These are phyloP conservation scores for Hypoxylon sp. DNA, from an alignment of 2,329 filamentous ascomycete genomes.

Conservation along the genomic window DNA sequence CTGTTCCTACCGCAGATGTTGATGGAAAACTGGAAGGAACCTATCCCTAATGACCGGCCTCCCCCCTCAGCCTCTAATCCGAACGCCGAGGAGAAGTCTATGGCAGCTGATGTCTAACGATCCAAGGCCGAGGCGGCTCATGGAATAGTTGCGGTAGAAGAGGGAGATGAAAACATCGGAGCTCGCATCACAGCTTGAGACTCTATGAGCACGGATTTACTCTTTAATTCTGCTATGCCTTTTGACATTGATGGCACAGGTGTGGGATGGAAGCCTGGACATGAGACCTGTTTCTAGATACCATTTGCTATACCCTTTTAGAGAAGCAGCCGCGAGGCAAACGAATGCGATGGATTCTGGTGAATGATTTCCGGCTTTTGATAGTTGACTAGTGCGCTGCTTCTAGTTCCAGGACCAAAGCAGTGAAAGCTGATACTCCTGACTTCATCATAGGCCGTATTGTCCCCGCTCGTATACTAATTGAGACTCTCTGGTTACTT, in stretches of 20 bases:
- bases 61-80: conserved; percentile 60
- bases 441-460: background rate
- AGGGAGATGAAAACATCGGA: background rate
- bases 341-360: conserved; percentile 30
- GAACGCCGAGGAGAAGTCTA: conserved; percentile 49
- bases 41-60: conserved; percentile 60
- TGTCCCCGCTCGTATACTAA: background rate
- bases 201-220: background rate
- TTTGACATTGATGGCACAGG: background rate
- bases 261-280: conserved; percentile 4
- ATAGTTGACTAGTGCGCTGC: background rate
- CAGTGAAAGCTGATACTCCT: background rate
- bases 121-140: background rate
- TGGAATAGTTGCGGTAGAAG: too few relatives aligned
- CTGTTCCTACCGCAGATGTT: conserved; percentile 75
- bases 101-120: conserved; percentile 19
- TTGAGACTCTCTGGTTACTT: too few relatives aligned
- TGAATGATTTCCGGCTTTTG: background rate
- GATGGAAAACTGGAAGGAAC: conserved; percentile 75
- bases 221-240: background rate
- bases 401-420: background rate
- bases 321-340: conserved; percentile 35
- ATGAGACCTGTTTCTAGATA: conserved; percentile 17
- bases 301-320: conserved; percentile 33
- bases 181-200: background rate